Conservation (phyloP, 108 stramenopile species). For the Bacterosira constricta region DNA sequence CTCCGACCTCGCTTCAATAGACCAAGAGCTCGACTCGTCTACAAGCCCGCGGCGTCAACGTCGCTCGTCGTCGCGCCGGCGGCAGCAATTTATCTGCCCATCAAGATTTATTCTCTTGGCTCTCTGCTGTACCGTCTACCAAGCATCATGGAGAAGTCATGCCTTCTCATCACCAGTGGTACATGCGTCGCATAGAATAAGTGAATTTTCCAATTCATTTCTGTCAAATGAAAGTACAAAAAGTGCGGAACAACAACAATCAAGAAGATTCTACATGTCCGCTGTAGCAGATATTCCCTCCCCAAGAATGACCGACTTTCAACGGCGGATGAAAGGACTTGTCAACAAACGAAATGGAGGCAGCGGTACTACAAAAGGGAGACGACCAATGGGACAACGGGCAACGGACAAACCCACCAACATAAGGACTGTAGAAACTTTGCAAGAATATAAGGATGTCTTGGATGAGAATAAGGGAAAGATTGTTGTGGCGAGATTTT, state of each 20-base stretch:
- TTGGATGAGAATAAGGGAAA: conserved; percentile 47
- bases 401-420: conserved; percentile 36
- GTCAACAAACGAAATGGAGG: not conserved
- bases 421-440: conserved; percentile 47
- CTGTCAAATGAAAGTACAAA: too few species aligned
- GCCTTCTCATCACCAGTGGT: conserved; percentile 13
- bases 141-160: conserved; percentile 1
- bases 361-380: not conserved
- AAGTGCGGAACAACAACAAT: too few species aligned
- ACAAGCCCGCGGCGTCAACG: too few species aligned
- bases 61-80: too few species aligned
- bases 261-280: conserved; percentile 17
- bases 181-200: not conserved
- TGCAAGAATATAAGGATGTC: conserved; percentile 64
- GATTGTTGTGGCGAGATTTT: conserved; percentile 69
- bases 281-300: conserved; percentile 22
- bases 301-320: conserved; percentile 25
- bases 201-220: not conserved
- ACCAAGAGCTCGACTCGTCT: too few species aligned
- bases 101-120: not conserved
- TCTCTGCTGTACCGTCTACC: not conserved
- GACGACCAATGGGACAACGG: not conserved
- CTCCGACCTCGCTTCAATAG: too few species aligned
- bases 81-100: too few species aligned
- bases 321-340: conserved; percentile 34